Conservation (phyloP, 2,329 filamentous ascomycete species). For the Magnaporthiopsis rhizophila region DNA sequence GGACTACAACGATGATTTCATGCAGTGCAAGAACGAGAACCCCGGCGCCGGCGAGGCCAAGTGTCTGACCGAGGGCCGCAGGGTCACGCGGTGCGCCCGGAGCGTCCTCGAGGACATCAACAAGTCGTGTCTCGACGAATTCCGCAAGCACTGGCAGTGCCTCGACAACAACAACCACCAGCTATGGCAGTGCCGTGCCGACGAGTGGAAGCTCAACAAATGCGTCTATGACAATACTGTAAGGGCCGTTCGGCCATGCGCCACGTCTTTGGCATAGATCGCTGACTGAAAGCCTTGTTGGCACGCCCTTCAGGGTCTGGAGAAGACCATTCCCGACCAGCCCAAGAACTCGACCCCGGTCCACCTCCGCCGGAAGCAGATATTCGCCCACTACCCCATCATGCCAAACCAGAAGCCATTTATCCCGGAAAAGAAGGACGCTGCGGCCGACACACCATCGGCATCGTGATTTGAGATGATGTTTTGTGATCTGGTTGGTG, state of each 20-base stretch:
- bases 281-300: slow-evolving; percentile 1
- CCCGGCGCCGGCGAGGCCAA: slow-evolving; percentile 86
- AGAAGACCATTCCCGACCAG: slow-evolving; percentile 71
- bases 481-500: not conserved
- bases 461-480: not conserved
- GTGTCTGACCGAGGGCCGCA: slow-evolving; percentile 91
- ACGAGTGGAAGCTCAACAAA: slow-evolving; percentile 85
- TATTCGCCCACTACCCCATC: slow-evolving; percentile 42
- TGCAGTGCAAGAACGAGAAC: slow-evolving; percentile 98
- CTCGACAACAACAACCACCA: slow-evolving; percentile 97
- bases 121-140: slow-evolving; percentile 84
- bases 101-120: slow-evolving; percentile 98
- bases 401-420: slow-evolving; percentile 20
- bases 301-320: slow-evolving; percentile 55
- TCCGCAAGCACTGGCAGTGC: slow-evolving; percentile 90
- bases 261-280: not conserved
- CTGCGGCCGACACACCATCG: not conserved
- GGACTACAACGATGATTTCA: slow-evolving; percentile 97
- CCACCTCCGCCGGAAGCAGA: slow-evolving; percentile 60
- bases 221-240: slow-evolving; percentile 96
- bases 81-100: slow-evolving; percentile 91
- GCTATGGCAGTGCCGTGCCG: slow-evolving; percentile 86
- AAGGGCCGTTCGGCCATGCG: slow-evolving; percentile 13
- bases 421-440: slow-evolving; percentile 17
- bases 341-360: slow-evolving; percentile 64